Conservation (phyloP, 352 stramenopile species). For the Globisporangium viniferum region DNA sequence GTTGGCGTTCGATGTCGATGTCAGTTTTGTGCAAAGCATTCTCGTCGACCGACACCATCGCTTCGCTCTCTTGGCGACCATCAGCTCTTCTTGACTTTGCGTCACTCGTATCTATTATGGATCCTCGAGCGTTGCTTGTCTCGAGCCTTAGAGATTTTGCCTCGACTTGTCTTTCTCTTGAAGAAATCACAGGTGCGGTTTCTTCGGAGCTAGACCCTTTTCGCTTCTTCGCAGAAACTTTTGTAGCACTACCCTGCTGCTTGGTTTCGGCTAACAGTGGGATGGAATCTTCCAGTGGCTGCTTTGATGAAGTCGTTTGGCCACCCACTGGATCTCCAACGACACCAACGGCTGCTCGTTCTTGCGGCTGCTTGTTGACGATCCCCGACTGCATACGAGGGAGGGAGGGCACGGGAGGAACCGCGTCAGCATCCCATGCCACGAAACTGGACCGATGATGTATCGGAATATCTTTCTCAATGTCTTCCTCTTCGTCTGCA, state of each 20-base stretch:
- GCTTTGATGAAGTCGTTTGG: not conserved
- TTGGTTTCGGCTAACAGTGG: not conserved
- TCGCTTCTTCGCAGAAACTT: constrained; percentile 2
- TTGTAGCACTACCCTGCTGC: not conserved
- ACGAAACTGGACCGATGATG: constrained; percentile 12
- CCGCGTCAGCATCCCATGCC: not conserved
- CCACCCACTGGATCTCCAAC: not conserved
- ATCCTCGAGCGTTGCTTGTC: not conserved
- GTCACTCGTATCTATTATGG: not conserved
- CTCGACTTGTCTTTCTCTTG: not conserved
- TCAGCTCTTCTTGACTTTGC: not conserved
- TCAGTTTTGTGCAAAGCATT: not conserved
- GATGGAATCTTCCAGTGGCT: not conserved
- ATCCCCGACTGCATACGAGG: not conserved
- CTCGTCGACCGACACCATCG: not conserved
- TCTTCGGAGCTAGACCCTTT: not conserved
- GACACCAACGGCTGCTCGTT: not conserved
- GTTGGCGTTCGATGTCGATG: not conserved
- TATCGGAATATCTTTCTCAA: not conserved
- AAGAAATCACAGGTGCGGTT: not conserved
- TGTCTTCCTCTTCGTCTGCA: constrained; percentile 3
- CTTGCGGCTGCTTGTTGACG: not conserved
- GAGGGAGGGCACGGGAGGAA: not conserved
- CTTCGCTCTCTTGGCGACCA: not conserved
- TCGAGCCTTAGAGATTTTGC: not conserved